A percentile compares a stretch with the other conserved stretches of the same genome.
These are phyloP conservation scores for Lachnellula subtilissima DNA, from an alignment of 2,329 filamentous ascomycete genomes.

Conservation along the genomic window DNA sequence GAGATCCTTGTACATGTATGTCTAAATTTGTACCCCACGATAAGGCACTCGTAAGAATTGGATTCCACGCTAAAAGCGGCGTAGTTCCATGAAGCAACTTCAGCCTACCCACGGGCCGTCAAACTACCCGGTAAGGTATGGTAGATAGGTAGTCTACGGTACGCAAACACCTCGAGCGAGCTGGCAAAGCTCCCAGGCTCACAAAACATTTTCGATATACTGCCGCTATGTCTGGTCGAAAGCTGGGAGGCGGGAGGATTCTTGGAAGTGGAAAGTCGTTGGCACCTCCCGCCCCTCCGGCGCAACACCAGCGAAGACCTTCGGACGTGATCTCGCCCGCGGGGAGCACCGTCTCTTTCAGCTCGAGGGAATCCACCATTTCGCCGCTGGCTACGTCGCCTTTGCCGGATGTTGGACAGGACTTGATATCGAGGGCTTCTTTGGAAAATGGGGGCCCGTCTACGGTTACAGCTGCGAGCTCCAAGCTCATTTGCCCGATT, in stretches of 20 bases:
- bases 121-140: too few species aligned
- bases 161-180: slow-evolving; percentile 22
- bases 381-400: slow-evolving; percentile 53
- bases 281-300: slow-evolving; percentile 55
- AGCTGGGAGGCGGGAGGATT: slow-evolving; percentile 87
- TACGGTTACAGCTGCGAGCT: slow-evolving; percentile 49
- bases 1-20: slow-evolving; percentile 8
- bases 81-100: neutral
- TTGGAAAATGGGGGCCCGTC: slow-evolving; percentile 54
- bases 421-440: slow-evolving; percentile 77
- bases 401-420: slow-evolving; percentile 66
- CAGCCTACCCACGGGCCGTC: neutral
- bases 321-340: slow-evolving; percentile 48
- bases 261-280: slow-evolving; percentile 82
- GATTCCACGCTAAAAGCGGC: neutral
- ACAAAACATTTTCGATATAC: slow-evolving; percentile 12
- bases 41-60: neutral
- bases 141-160: neutral
- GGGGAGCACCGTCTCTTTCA: slow-evolving; percentile 72
- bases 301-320: slow-evolving; percentile 25
- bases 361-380: slow-evolving; percentile 65
- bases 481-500: slow-evolving; percentile 86
- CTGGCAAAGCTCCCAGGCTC: slow-evolving; percentile 17
- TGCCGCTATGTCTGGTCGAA: slow-evolving; percentile 68
- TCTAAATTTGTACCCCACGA: neutral